Base-by-base conservation (phyloP, 768 basidiomycete species). In the Gymnopilus junonius region DNA sequence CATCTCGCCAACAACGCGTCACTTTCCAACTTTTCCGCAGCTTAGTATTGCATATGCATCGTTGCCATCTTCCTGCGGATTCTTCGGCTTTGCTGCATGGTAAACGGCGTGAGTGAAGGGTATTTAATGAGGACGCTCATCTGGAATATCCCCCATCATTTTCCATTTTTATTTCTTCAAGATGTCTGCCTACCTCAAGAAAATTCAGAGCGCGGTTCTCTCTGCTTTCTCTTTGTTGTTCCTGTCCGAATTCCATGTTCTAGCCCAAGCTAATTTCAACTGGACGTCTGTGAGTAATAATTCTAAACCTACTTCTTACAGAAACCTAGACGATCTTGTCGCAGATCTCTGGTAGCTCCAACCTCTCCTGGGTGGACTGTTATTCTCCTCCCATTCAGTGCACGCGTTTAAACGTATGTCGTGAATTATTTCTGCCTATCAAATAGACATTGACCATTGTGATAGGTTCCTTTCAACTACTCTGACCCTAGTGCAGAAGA, bases 401-500 rank as follows among this genome's bases (percentile, higher is more conserved):
- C 61, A 71, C 76, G 53, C 70, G 75, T 35, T 69, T 79, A 4
- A 69, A 69, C 37, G 77, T 77, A 17, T 29, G 66, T 53, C 11
- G 11, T 42, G 23, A 20, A 11, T 8, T 32, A 15, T 17, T 25
- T 10, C 25, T 50, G 10, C 12, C 40, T 34, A 25, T 37, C 40
- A 17, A n/a, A 27, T 11, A 39, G 40, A 25, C 32, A 8, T 21
- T 37, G 20, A 62, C 21, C 14, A n/a, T 48, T 12, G 2, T 17
- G 12, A 5, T 32, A 84, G 82, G 82, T 83, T 14, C 82, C 83
- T 21, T 67, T 84, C 32, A 77, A 84, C 62, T 79, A 85, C 54
- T 77, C 77, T 1, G 72, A 80, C 5, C 78, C 80, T 2, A 40
- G 68, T 15, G 79, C 77, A 8, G 72, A 65, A n/a, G 72, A 74